Evolutionary conservation across 192 early-diverging fungal genomes (phyloP), one percentile per base, ranked within the genome.

Genomic region (Coemansia interrupta): DNA sequence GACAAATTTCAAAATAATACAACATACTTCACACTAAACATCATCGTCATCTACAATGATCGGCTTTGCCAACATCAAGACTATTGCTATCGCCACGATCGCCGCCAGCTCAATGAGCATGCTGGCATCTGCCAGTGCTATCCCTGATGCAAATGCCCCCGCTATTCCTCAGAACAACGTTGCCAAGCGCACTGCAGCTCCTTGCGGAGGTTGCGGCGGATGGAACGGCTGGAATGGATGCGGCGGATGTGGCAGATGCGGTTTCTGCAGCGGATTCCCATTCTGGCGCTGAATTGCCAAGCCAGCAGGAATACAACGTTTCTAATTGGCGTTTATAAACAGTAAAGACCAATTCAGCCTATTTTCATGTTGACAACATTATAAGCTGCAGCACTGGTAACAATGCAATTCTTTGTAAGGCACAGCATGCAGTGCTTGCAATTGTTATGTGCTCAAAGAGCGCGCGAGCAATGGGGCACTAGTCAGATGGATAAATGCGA

Each of bases 191-290:
- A 11, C 32, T 36, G 32, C 32, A 36, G 23, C 48, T 1, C 48
- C 48, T 50, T 50, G 48, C 26, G 48, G 48, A 14, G 23, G 48
- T 9, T 23, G 48, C 48, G 18, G 24, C n/a, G 24, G 23, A 2
- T 50, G 48, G 48, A 28, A 28, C 47, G 28, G 23, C 20, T 48
- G 46, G 46, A 23, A 13, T 44, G 43, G 43, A 44, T 44, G 15
- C 9, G 43, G 43, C 20, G 23, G 48, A 50, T 50, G 48, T 26
- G 24, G 48, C 13, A 17, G 48, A 19, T 50, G 48, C 48, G 48
- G 48, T 14, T 23, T 23, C 24, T 50, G 48, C 7, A 47, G 7
- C 45, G 19, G 45, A 36, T 36, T 36, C 8, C 18, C 18, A 13
- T 50, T 50, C 48, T 50, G 26, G 26, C 23, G 48, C 23, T 26